Evolutionary conservation across 164 flowering plant genomes (phyloP).

Genomic region (Umbellularia californica): DNA sequence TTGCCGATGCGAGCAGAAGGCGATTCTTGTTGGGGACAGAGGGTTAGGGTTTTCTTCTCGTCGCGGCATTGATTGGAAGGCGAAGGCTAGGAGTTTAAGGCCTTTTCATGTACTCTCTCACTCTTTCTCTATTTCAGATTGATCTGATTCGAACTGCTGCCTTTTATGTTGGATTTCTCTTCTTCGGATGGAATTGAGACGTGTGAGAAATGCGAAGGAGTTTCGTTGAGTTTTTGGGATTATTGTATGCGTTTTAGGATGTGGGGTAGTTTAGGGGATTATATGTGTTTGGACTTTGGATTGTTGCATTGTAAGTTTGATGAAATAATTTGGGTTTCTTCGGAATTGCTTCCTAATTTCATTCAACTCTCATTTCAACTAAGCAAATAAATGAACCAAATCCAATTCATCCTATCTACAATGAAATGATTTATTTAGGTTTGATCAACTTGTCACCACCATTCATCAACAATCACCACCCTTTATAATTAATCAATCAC

Average conservation of each 20-base stretch:
- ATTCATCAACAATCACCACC: no score
- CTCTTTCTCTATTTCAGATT: neutral
- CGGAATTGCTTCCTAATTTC: neutral
- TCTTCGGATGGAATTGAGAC: neutral
- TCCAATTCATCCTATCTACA: no score
- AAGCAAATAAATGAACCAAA: no score
- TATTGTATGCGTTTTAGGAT: neutral
- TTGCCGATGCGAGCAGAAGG: conserved; percentile 1
- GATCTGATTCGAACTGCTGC: neutral
- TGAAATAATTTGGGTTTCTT: neutral
- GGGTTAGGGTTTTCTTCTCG: neutral
- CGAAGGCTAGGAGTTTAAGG: conserved; percentile 1
- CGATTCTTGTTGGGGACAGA: neutral
- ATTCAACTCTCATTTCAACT: no score
- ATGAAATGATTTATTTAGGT: no score
- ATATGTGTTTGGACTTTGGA: neutral
- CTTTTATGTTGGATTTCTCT: neutral
- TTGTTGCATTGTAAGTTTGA: neutral
- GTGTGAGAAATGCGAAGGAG: neutral
- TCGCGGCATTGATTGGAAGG: neutral
- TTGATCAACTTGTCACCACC: no score
- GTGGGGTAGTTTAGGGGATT: neutral
- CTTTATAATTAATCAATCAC: no score
- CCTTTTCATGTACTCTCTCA: conserved; percentile 4
- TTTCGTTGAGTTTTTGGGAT: neutral